Conservation (phyloP, 805 yeast species). For the Kodamaea neixiangensis region DNA sequence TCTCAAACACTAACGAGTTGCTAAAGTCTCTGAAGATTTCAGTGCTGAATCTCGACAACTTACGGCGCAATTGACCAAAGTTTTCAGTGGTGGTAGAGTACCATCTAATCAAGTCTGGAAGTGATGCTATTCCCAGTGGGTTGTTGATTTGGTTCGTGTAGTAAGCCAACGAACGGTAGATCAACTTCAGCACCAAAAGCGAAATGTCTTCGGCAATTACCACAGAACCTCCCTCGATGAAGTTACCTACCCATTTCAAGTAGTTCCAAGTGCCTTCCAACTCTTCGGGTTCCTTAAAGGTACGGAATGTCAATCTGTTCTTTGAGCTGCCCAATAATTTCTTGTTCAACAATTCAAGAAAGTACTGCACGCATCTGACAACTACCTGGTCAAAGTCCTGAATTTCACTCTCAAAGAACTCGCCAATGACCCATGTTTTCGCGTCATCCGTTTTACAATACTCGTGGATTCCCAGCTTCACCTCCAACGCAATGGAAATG, state of each 20-base stretch:
- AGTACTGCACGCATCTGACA: slow-evolving; percentile 70
- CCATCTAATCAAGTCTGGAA: slow-evolving; percentile 57
- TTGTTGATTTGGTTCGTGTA: slow-evolving; percentile 65
- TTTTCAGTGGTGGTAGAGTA: slow-evolving; percentile 65
- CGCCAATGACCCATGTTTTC: slow-evolving; percentile 71
- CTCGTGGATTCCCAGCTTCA: slow-evolving; percentile 65
- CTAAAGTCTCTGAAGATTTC: slow-evolving; percentile 69
- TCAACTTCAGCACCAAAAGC: slow-evolving; percentile 62
- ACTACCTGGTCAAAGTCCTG: slow-evolving; percentile 62
- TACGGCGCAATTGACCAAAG: slow-evolving; percentile 75
- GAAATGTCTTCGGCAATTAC: slow-evolving; percentile 79
- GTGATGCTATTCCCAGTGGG: slow-evolving; percentile 49
- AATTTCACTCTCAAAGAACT: slow-evolving; percentile 56
- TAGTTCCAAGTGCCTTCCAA: slow-evolving; percentile 80
- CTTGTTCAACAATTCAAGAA: slow-evolving; percentile 67
- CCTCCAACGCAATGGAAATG: slow-evolving; percentile 70
- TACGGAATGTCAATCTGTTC: slow-evolving; percentile 62
- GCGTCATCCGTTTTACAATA: slow-evolving; percentile 55
- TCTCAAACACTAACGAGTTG: slow-evolving; percentile 65
- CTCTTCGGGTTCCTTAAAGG: slow-evolving; percentile 90
- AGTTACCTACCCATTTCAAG: slow-evolving; percentile 73
- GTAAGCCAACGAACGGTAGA: slow-evolving; percentile 68
- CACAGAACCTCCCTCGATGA: slow-evolving; percentile 77
- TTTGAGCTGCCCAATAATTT: slow-evolving; percentile 79
- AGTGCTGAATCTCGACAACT: slow-evolving; percentile 74